Conservation (phyloP, 305 asterid species). For the Nicotiana rustica region DNA sequence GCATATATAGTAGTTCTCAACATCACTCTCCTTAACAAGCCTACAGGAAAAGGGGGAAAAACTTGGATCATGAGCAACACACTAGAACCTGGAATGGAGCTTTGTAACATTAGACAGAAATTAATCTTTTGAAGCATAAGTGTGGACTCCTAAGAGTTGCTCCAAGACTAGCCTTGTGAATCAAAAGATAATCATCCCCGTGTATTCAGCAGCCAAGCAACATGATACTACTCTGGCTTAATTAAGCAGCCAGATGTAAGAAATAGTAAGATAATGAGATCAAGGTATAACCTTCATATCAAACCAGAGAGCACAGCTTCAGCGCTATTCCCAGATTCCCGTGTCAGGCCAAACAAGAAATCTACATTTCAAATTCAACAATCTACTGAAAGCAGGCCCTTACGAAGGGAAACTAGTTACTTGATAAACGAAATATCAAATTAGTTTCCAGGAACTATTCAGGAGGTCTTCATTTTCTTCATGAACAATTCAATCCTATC, state of each 20-base stretch:
- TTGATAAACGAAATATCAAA: background rate
- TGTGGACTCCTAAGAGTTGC: background rate
- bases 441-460: slow-evolving; percentile 33
- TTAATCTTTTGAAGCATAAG: slow-evolving; percentile 14
- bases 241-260: background rate
- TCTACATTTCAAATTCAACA: background rate
- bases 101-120: background rate
- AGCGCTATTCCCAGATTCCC: background rate
- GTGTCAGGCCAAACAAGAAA: slow-evolving; percentile 6
- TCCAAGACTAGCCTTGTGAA: background rate
- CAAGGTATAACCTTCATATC: background rate
- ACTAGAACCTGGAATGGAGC: slow-evolving; percentile 12
- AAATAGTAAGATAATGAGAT: background rate
- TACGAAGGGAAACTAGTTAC: slow-evolving; percentile 15
- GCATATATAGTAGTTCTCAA: background rate
- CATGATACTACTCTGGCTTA: slow-evolving; percentile 3
- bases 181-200: background rate
- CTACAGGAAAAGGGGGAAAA: background rate
- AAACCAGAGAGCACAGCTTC: background rate
- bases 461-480: slow-evolving; percentile 72
- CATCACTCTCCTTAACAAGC: slow-evolving; percentile 1
- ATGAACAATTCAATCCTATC: slow-evolving; percentile 62
- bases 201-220: background rate
- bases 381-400: background rate
- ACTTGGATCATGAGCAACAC: background rate